Conservation (phyloP, 2,329 filamentous ascomycete species). For the Trichoderma koningiopsis region DNA sequence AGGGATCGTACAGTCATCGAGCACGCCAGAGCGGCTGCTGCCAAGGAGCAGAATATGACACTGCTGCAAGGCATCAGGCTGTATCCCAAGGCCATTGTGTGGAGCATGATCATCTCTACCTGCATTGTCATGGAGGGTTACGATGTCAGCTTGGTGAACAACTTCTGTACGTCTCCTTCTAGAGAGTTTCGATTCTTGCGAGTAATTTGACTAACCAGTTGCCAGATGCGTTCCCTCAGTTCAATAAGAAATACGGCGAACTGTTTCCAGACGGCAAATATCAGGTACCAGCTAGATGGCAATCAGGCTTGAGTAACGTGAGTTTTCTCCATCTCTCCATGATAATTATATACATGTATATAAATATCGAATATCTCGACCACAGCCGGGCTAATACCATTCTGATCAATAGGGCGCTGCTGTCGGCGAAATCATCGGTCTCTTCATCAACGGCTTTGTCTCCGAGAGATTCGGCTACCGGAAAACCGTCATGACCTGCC, state of each 20-base stretch:
- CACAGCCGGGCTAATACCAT: constrained; percentile 2
- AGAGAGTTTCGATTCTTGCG: neutral
- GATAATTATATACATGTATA: neutral
- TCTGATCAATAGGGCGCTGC: constrained; percentile 28
- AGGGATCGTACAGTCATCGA: constrained; percentile 38
- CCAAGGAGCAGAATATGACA: constrained; percentile 70
- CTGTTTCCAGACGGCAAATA: constrained; percentile 49
- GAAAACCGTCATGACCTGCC: constrained; percentile 62
- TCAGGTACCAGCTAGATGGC: constrained; percentile 63
- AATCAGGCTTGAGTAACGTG: constrained; percentile 61
- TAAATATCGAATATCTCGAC: neutral
- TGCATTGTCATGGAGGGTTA: constrained; percentile 93
- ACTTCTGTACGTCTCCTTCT: constrained; percentile 60
- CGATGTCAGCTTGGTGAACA: constrained; percentile 78
- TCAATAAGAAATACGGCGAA: constrained; percentile 60
- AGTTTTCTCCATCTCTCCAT: constrained; percentile 31
- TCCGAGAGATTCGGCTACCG: constrained; percentile 70
- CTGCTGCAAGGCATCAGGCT: constrained; percentile 75
- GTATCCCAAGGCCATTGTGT: constrained; percentile 84
- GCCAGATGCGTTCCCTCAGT: constrained; percentile 56
- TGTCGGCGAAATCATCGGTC: constrained; percentile 64
- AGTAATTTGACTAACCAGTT: neutral
- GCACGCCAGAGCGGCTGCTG: constrained; percentile 49
- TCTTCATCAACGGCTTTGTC: constrained; percentile 66
- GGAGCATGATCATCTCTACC: constrained; percentile 85